A percentile compares a stretch with the other conserved stretches of the same genome.
phyloP scores from a whole-genome alignment of 169 alveolate genomes.

The Theileria sp. region DNA sequence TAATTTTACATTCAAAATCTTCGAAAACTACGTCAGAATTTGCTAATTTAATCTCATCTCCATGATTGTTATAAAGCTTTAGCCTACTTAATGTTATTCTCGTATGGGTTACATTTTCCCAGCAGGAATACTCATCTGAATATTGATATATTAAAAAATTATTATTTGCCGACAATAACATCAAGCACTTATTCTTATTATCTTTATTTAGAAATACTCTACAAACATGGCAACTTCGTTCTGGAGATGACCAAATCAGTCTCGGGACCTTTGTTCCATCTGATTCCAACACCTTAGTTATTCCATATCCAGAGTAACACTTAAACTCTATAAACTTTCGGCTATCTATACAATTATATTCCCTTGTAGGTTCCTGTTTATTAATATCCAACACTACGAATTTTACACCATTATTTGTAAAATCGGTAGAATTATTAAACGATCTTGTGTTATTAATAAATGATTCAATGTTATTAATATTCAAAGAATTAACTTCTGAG shows the following conservation, averaged over 20 bases:
- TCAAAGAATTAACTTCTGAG: neutral
- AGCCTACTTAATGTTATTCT: neutral
- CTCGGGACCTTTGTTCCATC: neutral
- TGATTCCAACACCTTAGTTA: neutral
- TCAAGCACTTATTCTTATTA: neutral
- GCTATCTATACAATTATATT: neutral
- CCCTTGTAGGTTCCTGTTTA: neutral
- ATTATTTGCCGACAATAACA: neutral
- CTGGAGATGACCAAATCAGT: neutral
- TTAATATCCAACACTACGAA: neutral
- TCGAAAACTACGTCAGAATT: neutral
- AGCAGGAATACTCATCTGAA: neutral
- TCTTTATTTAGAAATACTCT: neutral
- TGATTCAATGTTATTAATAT: neutral
- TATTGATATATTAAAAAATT: neutral
- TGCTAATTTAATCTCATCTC: neutral
- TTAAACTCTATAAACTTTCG: neutral
- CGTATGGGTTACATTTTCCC: neutral
- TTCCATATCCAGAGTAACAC: neutral
- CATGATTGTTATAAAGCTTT: neutral
- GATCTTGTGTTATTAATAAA: neutral
- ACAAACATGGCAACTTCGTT: neutral
- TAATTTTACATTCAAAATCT: neutral
- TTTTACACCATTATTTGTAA: neutral
- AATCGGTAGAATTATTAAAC: neutral